Evolutionary conservation across 768 basidiomycete species (phyloP), one percentile per base, ranked within the genome.

Genomic region (Panellus pusillus): DNA sequence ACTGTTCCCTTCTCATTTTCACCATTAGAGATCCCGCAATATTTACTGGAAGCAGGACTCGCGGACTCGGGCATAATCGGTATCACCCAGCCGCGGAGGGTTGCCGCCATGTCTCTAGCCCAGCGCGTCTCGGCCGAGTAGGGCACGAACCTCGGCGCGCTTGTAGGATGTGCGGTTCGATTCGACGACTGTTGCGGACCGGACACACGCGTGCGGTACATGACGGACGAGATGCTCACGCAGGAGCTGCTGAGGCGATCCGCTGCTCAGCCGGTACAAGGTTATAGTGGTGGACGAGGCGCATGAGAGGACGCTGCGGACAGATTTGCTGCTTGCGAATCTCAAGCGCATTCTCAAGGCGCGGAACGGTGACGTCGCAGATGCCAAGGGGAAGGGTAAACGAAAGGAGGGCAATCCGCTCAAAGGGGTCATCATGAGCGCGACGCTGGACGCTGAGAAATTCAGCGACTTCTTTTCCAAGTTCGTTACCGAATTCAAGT

Each of bases 161-260:
- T 84, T 20, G 92, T 99, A 37, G 96, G 97, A 6, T 99, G 98
- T 69, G 84, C 93, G 1, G 93, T 99, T 35, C 90, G 97, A 13
- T 99, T 99, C 69, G 93, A 98, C 67, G 96, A 98, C 64, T 74
- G 80, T 17, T 81, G 79, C 12, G 77, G 83, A 9, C 65, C 79
- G 0, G 74, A 82, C 2, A 99, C 97, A 4, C 81, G 86, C 44
- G 89, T 98, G 71, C 98, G 98, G 72, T 99, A 93, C 66, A 79
- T 97, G 70, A 98, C 95, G 50, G 97, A 99, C 63, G 97, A 97
- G 58, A 98, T 98, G 91, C 86, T 98, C 60, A 87, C 95, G 39
- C 83, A 94, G 39, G 97, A 99, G 76, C 81, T 95, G 45, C 78
- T 95, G 56, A n/a, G 82, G 81, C 39, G 93, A 95, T 66, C 76